Evolutionary conservation across 768 basidiomycete genomes (phyloP).

Genomic region (Boletus subcaerulescens): DNA sequence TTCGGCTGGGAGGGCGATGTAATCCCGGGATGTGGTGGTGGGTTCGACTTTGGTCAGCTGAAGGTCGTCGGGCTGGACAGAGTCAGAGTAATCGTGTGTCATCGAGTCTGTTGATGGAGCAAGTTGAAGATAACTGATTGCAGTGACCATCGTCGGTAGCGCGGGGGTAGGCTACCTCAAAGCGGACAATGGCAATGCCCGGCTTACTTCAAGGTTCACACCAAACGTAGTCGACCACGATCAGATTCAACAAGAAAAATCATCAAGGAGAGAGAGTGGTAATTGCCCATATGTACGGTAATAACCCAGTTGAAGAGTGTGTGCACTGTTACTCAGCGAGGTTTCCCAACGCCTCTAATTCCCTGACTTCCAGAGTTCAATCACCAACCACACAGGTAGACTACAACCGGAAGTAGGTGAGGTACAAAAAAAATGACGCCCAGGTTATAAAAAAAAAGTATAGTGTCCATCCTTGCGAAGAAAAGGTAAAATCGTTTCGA

Average conservation of each 20-base stretch:
- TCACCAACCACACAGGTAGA: slow-evolving; percentile 5
- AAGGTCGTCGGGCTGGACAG: not conserved
- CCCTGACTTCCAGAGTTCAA: slow-evolving; percentile 1
- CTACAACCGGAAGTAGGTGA: not conserved
- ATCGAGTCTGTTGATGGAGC: not conserved
- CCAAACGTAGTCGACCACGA: not conserved
- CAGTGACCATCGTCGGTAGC: too few relatives aligned
- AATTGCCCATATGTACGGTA: not conserved
- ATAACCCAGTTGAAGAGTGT: not conserved
- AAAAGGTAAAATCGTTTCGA: slow-evolving; percentile 8
- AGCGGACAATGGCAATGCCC: too few relatives aligned
- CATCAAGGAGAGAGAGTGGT: slow-evolving; percentile 9
- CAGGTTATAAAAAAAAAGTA: not conserved
- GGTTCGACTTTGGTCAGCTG: not conserved
- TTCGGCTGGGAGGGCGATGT: slow-evolving; percentile 13
- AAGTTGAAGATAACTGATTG: too few relatives aligned
- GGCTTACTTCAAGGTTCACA: too few relatives aligned
- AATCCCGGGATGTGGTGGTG: not conserved
- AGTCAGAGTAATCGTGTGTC: slow-evolving; percentile 4
- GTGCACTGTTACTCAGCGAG: slow-evolving; percentile 1
- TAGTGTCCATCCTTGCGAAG: slow-evolving; percentile 16
- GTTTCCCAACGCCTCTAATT: slow-evolving; percentile 6
- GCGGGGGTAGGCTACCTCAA: too few relatives aligned
- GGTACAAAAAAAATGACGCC: not conserved
- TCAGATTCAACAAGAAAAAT: not conserved